Evolutionary conservation across 2,329 filamentous ascomycete genomes (phyloP).

Genomic region (Cryphonectria carpinicola): DNA sequence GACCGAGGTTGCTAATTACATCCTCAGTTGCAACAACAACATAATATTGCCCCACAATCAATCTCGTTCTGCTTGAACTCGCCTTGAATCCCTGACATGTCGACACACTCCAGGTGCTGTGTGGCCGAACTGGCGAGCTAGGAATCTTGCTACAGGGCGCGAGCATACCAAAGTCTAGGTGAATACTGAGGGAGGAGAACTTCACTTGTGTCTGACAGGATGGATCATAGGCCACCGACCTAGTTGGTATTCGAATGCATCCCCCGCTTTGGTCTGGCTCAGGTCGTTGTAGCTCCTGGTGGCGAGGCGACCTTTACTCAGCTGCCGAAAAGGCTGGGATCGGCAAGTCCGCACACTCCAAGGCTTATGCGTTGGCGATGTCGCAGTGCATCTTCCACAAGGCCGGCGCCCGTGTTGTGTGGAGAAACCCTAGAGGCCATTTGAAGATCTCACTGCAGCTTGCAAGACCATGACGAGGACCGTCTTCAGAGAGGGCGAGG

Average conservation of each 20-base stretch:
- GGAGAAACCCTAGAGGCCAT: slow-evolving; percentile 27
- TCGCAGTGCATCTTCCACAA: slow-evolving; percentile 19
- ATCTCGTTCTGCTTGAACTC: too few relatives aligned
- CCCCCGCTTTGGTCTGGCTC: slow-evolving; percentile 14
- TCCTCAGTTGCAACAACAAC: too few relatives aligned
- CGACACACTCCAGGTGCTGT: neutral
- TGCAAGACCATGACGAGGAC: slow-evolving; percentile 24
- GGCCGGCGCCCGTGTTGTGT: neutral
- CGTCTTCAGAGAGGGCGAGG: slow-evolving; percentile 9
- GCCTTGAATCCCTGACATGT: neutral
- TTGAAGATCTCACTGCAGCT: slow-evolving; percentile 26
- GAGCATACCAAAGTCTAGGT: neutral
- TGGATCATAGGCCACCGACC: neutral
- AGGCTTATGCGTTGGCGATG: slow-evolving; percentile 15
- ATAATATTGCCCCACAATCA: too few relatives aligned
- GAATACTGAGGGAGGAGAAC: neutral
- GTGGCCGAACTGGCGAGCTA: slow-evolving; percentile 11
- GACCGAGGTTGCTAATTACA: too few relatives aligned
- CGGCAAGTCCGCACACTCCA: slow-evolving; percentile 18
- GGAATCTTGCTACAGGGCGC: slow-evolving; percentile 19
- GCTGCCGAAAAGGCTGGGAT: slow-evolving; percentile 15
- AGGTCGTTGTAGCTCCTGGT: neutral
- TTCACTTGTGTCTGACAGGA: neutral
- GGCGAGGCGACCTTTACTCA: slow-evolving; percentile 17
- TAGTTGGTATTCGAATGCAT: slow-evolving; percentile 16